phyloP scores from a whole-genome alignment of 768 basidiomycete species.

The Trametes cubensis region DNA sequence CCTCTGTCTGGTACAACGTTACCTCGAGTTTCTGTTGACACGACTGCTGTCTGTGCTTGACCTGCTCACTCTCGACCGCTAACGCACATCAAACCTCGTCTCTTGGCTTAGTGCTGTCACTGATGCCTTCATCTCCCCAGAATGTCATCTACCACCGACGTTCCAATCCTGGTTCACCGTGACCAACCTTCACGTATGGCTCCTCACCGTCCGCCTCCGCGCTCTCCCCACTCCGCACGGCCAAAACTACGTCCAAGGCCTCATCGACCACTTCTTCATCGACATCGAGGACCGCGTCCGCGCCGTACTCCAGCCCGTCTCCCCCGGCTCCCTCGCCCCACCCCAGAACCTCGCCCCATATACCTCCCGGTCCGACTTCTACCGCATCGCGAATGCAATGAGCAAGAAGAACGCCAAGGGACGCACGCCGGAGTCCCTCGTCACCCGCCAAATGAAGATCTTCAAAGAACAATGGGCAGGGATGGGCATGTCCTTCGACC shows the following conservation, averaged over 20 bases:
- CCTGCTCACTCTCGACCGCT: too few species aligned
- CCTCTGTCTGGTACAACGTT: too few species aligned
- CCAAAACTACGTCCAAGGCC: slow-evolving; percentile 69
- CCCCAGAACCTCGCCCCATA: slow-evolving; percentile 31
- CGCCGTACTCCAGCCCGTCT: slow-evolving; percentile 49
- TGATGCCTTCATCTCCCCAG: slow-evolving; percentile 41
- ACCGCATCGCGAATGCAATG: slow-evolving; percentile 25
- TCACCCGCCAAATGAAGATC: slow-evolving; percentile 87
- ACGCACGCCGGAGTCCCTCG: slow-evolving; percentile 74
- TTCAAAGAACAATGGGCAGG: slow-evolving; percentile 93
- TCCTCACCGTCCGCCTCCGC: slow-evolving; percentile 86
- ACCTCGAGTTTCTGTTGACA: too few species aligned
- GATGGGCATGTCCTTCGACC: slow-evolving; percentile 76
- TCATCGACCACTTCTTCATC: slow-evolving; percentile 94
- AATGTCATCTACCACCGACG: slow-evolving; percentile 83
- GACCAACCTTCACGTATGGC: slow-evolving; percentile 90
- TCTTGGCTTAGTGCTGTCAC: too few species aligned
- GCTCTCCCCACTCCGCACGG: slow-evolving; percentile 74
- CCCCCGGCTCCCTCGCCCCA: slow-evolving; percentile 22
- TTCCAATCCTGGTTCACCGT: slow-evolving; percentile 98
- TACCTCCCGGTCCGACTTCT: slow-evolving; percentile 35
- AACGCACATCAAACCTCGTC: too few species aligned
- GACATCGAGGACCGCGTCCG: slow-evolving; percentile 92
- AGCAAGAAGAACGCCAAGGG: slow-evolving; percentile 27
- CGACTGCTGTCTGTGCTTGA: too few species aligned